Evolutionary conservation across 2,329 filamentous ascomycete genomes (phyloP), one percentile per base, ranked within the genome.

Genomic region (Pseudopithomyces chartarum): DNA sequence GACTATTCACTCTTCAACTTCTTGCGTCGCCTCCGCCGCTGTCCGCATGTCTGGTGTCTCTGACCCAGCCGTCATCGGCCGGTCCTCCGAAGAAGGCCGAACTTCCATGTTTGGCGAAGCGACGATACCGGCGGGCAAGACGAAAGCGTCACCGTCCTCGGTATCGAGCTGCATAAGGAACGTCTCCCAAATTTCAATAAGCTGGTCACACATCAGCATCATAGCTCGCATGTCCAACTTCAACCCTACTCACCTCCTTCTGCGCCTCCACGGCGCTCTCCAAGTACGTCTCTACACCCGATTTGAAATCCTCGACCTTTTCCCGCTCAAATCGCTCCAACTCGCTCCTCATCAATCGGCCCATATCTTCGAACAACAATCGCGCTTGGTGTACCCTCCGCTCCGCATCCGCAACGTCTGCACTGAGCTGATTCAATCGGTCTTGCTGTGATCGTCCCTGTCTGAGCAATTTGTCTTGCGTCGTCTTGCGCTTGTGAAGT

Each of bases 231-330:
- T 17, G 6, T 10, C 19, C 29, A 36, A 10, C n/a, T 11, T 48
- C 1, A 13, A 32, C 7, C 40, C 17, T 12, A 77, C 85, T 76
- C 75, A 95, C 94, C 88, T 99, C 95, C 79, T 99, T 99, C 80
- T 99, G 95, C 54, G 94, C 95, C 78, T 99, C 95, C 3, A 99
- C 92, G 3, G 95, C 92, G 70, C 95, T 93, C 81, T 99, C 95
- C 67, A 99, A 78, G 78, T 97, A 99, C 1, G 95, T 99, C 80
- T 99, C 95, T 1, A 99, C 93, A 0, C 93, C 94, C 60, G 90
- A 95, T 82, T 99, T 99, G 78, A 99, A 99, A 74, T 99, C 95
- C 74, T 99, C 95, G 2, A 99, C 95, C 81, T 99, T 99, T 78
- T 99, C 95, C 67, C 86, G 86, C 79, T 99, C 95, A 70, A 99